These are phyloP conservation scores for Musa beccarii DNA, from an alignment of 176 grass and related monocot genomes.

Conservation along the genomic window DNA sequence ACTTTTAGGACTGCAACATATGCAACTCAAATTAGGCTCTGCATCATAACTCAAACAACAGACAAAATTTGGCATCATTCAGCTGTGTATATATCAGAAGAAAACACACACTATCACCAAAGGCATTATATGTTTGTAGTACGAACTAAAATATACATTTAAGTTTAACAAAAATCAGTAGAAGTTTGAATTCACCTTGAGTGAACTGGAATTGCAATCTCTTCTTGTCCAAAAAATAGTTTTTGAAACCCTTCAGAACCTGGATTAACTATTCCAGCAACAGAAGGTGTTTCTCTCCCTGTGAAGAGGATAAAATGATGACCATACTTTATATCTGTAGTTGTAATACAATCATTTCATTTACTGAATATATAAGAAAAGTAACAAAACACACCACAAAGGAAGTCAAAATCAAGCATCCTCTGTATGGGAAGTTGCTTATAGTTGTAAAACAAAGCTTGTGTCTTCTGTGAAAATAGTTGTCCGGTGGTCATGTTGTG, in stretches of 20 bases:
- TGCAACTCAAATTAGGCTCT: no score
- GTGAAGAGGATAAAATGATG: slow-evolving; percentile 10
- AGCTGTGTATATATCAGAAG: neutral
- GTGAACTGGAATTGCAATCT: slow-evolving; percentile 98
- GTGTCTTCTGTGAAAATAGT: slow-evolving; percentile 77
- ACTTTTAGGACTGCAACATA: neutral
- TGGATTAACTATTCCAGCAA: slow-evolving; percentile 96
- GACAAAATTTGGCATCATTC: neutral
- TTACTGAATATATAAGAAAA: neutral
- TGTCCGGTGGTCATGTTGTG: slow-evolving; percentile 72
- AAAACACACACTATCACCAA: neutral
- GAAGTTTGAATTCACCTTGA: slow-evolving; percentile 34
- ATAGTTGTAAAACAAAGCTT: slow-evolving; percentile 95
- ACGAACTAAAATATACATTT: neutral
- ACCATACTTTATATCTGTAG: neutral
- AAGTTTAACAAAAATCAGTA: neutral
- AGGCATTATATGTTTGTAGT: neutral
- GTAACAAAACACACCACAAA: slow-evolving; percentile 45
- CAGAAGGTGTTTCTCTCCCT: slow-evolving; percentile 93
- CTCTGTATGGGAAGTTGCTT: slow-evolving; percentile 97
- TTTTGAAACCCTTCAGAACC: slow-evolving; percentile 97
- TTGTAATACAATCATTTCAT: slow-evolving; percentile 3
- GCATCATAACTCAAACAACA: neutral
- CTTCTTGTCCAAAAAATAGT: slow-evolving; percentile 95
- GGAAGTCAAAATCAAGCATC: slow-evolving; percentile 98